Base-by-base conservation (phyloP, 2,329 filamentous ascomycete species). In the Trichoderma aggressivum region DNA sequence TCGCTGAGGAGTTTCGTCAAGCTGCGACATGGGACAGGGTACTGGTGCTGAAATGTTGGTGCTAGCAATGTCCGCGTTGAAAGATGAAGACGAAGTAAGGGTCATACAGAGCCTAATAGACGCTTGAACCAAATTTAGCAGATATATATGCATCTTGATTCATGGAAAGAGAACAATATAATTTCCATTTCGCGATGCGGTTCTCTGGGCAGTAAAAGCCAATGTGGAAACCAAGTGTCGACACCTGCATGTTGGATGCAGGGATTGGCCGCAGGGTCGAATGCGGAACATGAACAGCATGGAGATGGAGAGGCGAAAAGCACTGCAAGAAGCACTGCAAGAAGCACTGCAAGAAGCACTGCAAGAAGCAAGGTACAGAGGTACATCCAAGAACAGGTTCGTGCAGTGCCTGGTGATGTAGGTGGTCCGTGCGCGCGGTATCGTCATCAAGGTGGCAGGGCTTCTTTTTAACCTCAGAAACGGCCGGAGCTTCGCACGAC, bases 371-470 rank as follows among this genome's bases (percentile, higher is more conserved):
- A 28, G 24, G 24, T 32, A 58, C 34, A 26, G 18, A 30, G 18
- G 26, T n/a, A 34, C 36, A 26, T 24, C 30, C 21, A n/a, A 28
- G 55, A 58, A 32, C 24, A 30, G 55, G 28, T 59, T 30, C 55
- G 28, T 32, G 55, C 47, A 26, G 24, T 55, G 47, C 58, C 30
- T 18, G 39, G 60, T 43, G 63, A 68, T 60, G 53, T 32, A 69
- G 26, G 58, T 74, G 72, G 73, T 56, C 72, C 71, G 73, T 75
- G 73, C 73, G 59, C 43, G 18, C 59, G 30, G 66, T 28, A 73
- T 70, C 73, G 71, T 75, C 74, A 72, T 75, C 73, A 71, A 47
- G 39, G 63, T 64, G 62, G 58, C 65, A 72, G 60, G 66, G 59
- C 55, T 53, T 58, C 26, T 69, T 53, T 56, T 58, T 21, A 30